Evolutionary conservation across 768 basidiomycete species (phyloP), one percentile per base, ranked within the genome.

Genomic region (Termitomyces sp.): DNA sequence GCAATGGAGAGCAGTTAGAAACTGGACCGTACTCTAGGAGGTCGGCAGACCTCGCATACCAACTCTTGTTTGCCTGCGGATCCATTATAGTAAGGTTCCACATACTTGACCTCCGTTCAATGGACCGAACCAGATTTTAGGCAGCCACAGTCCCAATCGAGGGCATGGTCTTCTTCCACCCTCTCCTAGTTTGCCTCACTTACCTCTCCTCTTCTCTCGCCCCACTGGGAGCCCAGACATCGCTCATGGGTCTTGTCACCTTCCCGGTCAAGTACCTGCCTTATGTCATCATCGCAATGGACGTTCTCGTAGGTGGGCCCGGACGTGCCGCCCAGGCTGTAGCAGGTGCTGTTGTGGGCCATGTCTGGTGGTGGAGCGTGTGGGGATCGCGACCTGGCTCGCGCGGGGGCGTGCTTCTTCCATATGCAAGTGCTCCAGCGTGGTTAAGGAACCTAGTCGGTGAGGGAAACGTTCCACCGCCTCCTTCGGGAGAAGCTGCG

Each of bases 21-120:
- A 73, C 76, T 15, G 75, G 76, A 4, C 78, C 85, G 45, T 94
- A 84, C 66, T 62, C 68, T 0, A 70, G 76, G 4, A 80, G 82
- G 50, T 88, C 89, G 0, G 81, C 89, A 3, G 91, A 94, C 71
- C 80, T 88, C 47, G 89, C 88, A 18, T 93, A 86, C 81, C 90
- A 93, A 64, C 76, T 87, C 16, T 67, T 85, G 59, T 70, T 85
- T 53, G 81, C 85, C 9, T 72, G 78, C 44, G 71, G 71, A 31
- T 74, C 75, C 12, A 85, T 93, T 37, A 72, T 91, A 34, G 89
- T 92, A 69, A 59, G 87, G 75, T 36, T 30, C 11, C 7, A 12
- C 27, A 22, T 42, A 34, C 24, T 22, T 42, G 18, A 56, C 56
- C 12, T 63, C 45, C 24, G 48, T 20, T 20, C 13, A 34, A 7